These are phyloP conservation scores for Diaporthe batatas DNA, from an alignment of 2,329 filamentous ascomycete species.

Conservation along the genomic window DNA sequence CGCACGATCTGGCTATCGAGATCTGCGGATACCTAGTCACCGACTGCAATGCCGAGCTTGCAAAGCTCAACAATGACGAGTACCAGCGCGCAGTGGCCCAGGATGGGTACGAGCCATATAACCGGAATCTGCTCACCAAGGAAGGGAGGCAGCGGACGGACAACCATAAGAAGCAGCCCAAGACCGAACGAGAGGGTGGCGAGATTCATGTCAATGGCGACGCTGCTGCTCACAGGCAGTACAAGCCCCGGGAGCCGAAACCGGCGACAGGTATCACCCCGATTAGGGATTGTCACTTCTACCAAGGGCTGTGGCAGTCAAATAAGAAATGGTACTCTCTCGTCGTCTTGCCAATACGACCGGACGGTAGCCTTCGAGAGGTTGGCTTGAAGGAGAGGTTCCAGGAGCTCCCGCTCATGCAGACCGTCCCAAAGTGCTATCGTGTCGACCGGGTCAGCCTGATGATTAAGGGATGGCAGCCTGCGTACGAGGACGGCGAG, in stretches of 20 bases:
- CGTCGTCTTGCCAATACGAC: constrained; percentile 52
- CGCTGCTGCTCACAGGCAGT: constrained; percentile 5
- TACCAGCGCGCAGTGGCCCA: constrained; percentile 48
- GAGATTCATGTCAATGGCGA: constrained; percentile 34
- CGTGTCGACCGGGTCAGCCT: constrained; percentile 45
- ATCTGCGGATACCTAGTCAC: constrained; percentile 52
- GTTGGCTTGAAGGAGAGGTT: constrained; percentile 45
- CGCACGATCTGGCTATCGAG: constrained; percentile 49
- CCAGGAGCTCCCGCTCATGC: constrained; percentile 49
- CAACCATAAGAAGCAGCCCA: constrained; percentile 34
- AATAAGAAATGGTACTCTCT: constrained; percentile 51
- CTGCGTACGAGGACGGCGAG: constrained; percentile 54
- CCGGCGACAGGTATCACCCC: constrained; percentile 42
- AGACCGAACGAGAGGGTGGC: constrained; percentile 7
- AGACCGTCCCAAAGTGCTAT: constrained; percentile 53
- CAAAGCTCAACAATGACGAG: constrained; percentile 51
- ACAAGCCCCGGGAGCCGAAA: constrained; percentile 15
- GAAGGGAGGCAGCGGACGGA: constrained; percentile 37
- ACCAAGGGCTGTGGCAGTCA: constrained; percentile 50
- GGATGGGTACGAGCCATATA: constrained; percentile 49
- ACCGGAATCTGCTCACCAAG: constrained; percentile 41
- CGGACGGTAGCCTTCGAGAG: constrained; percentile 37
- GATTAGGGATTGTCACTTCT: constrained; percentile 52
- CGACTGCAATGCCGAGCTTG: constrained; percentile 50
- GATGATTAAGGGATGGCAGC: constrained; percentile 54